phyloP scores from a whole-genome alignment of 2,329 filamentous ascomycete species.

The Lachnellula subtilissima region DNA sequence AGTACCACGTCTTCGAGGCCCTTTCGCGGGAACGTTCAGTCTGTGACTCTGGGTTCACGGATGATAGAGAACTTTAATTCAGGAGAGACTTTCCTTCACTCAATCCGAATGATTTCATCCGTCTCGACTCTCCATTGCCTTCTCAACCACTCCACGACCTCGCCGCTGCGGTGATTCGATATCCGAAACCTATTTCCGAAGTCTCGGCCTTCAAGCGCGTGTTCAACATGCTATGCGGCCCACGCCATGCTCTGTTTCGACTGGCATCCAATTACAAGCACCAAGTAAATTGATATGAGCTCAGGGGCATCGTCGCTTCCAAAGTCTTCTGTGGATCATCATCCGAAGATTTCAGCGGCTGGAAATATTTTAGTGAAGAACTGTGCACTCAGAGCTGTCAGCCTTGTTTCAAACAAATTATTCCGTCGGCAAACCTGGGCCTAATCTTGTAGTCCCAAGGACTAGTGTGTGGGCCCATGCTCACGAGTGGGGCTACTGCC shows the following conservation, averaged over 20 bases:
- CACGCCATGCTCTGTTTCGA: background rate
- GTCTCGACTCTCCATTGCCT: no score
- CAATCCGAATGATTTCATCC: no score
- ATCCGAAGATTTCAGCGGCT: background rate
- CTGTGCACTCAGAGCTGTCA: background rate
- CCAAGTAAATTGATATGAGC: background rate
- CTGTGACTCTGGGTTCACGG: no score
- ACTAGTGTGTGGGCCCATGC: background rate
- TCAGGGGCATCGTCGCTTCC: background rate
- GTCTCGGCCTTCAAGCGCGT: no score
- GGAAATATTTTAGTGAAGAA: background rate
- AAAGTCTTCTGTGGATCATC: background rate
- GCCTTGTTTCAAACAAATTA: constrained; percentile 8
- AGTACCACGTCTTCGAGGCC: no score
- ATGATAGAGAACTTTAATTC: no score
- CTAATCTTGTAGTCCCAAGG: background rate
- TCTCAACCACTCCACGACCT: no score
- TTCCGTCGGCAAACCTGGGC: constrained; percentile 1
- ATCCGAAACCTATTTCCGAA: no score
- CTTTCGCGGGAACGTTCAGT: no score
- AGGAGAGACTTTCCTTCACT: no score
- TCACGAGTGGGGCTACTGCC: background rate
- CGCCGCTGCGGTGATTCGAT: no score
- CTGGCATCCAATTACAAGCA: background rate
- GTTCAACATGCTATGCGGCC: no score